phyloP scores from a whole-genome alignment of 495 filamentous ascomycete genomes.

The Paragyromitra xinjiangensis region DNA sequence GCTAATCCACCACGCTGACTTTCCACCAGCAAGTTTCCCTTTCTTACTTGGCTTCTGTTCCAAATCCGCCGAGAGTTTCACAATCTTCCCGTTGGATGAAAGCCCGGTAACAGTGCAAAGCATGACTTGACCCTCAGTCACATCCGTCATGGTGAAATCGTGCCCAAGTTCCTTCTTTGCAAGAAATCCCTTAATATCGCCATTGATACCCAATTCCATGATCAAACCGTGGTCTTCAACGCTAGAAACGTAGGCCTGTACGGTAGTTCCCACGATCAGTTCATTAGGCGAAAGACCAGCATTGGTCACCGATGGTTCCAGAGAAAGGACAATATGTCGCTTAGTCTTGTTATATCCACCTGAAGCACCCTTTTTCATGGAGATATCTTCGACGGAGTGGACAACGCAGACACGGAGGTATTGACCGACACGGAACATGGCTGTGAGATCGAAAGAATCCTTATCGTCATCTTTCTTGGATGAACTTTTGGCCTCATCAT shows the following conservation, averaged over 20 bases:
- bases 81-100: constrained; percentile 77
- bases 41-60: constrained; percentile 70
- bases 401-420: constrained; percentile 86
- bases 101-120: constrained; percentile 82
- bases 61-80: constrained; percentile 81
- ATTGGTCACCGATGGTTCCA: constrained; percentile 80
- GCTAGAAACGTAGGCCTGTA: constrained; percentile 88
- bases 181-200: constrained; percentile 80
- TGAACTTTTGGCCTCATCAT: constrained; percentile 56
- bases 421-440: constrained; percentile 82
- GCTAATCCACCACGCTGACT: constrained; percentile 71
- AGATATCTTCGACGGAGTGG: constrained; percentile 69
- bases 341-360: constrained; percentile 67
- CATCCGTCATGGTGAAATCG: constrained; percentile 65
- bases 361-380: constrained; percentile 19
- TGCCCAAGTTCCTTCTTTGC: constrained; percentile 81
- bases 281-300: constrained; percentile 73
- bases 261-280: constrained; percentile 72
- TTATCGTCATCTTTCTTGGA: constrained; percentile 61
- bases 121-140: constrained; percentile 82
- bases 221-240: constrained; percentile 94
- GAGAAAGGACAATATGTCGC: constrained; percentile 81
- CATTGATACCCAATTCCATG: constrained; percentile 85
- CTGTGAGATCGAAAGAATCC: constrained; percentile 72
- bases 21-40: constrained; percentile 61